Base-by-base conservation (phyloP, 768 basidiomycete species). In the Tremella yokohamensis region DNA sequence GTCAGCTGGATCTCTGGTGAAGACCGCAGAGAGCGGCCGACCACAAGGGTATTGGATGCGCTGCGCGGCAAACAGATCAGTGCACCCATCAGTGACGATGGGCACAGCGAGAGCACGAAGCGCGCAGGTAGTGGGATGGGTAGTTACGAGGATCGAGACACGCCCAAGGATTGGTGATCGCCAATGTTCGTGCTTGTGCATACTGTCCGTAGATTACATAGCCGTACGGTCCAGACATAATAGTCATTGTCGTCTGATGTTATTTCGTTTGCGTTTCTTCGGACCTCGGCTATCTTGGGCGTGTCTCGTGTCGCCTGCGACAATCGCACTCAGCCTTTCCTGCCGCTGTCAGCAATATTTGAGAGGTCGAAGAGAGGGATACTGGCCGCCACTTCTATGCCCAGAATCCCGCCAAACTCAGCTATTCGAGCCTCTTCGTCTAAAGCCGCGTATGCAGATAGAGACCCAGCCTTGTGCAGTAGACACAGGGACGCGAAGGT, bases 41-140 rank as follows among this genome's bases (percentile, higher is more conserved):
- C 51, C 1, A 64, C 63, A 12, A 26, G 59, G 20, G 37, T 64
- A 3, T 11, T 64, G 44, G 59, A 64, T 16, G 63, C 63, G 19
- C 37, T 64, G 22, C 49, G 26, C 24, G 51, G 57, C 15, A 50
- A 44, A 25, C 49, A 64, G n/a, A 64, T 64, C 48, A 44, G 49
- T 20, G 9, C 40, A 7, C 61, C 61, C 6, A 22, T 62, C 12
- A 58, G 56, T 26, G 61, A 61, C 2, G 48, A 52, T 29, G 57
- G 57, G 18, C 57, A 57, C 25, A 48, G 54, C 19, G 26, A 45
- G 40, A 37, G 47, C 26, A 25, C 18, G 42, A 24, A 25, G 26
- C 18, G 24, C 13, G 34, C n/a, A n/a, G 18, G 45, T 15, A 48
- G 25, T 49, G 53, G 51, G 22, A 52, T 25, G 12, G 53, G 40